These are phyloP conservation scores for Botrytis medusae DNA, from an alignment of 2,329 filamentous ascomycete species.

Conservation along the genomic window DNA sequence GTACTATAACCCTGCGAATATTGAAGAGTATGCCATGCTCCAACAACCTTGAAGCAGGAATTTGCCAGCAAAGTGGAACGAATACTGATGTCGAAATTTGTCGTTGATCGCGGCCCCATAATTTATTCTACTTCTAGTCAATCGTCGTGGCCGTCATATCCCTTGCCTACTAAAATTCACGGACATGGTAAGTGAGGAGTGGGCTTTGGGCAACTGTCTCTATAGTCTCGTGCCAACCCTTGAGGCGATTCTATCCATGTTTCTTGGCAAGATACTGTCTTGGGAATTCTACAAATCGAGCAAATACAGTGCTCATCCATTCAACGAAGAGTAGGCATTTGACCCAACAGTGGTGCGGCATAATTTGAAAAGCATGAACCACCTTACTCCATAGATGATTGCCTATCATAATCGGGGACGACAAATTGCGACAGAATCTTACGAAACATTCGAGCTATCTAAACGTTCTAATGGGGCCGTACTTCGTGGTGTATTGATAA, in stretches of 20 bases:
- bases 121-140: background rate
- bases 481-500: background rate
- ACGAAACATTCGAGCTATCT: background rate
- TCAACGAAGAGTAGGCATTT: background rate
- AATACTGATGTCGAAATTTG: background rate
- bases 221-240: background rate
- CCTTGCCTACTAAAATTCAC: background rate
- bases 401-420: background rate
- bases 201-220: background rate
- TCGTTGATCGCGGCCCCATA: background rate
- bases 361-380: background rate
- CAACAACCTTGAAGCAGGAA: background rate
- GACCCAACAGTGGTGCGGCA: background rate
- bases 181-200: background rate
- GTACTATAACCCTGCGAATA: background rate
- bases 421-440: background rate
- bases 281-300: background rate
- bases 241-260: background rate
- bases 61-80: background rate
- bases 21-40: background rate
- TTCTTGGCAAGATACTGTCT: background rate
- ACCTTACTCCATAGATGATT: background rate
- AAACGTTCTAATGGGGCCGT: background rate
- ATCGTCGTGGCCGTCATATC: background rate
- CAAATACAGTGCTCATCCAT: background rate